Evolutionary conservation across 768 basidiomycete species (phyloP), one percentile per base, ranked within the genome.

Genomic region (Boletus rex-veris): DNA sequence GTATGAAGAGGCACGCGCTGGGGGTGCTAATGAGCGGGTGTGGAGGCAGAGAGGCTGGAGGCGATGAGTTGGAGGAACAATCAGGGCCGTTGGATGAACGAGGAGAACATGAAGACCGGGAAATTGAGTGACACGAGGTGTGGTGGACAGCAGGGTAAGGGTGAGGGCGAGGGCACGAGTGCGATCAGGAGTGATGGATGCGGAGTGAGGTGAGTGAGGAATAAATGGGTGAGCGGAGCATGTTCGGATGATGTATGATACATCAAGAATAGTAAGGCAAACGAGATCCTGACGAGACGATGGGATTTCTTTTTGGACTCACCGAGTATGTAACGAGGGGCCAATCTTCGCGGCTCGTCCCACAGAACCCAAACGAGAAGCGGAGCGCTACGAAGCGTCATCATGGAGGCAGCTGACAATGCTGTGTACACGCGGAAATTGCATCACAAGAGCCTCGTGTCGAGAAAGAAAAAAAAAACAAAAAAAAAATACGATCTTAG

Each of bases 91-190:
- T 64, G 60, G 59, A 61, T 71, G 73, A 77, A 78, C 73, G 74
- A 73, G 73, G 70, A 71, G 70, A 67, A 74, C 79, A 78, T 80
- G 79, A 75, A 78, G 68, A 66, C 66, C 64, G 67, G 67, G 62
- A 68, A 62, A 60, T 64, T 61, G 63, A 36, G n/a, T 11, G 62
- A 66, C 79, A 81, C 80, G 81, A 75, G 80, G 80, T 72, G 66
- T 66, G 65, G 73, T 70, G 69, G 57, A 60, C 66, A 62, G 68
- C 70, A 72, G 68, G 71, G 71, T 52, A 68, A 71, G 71, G 70
- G 70, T 40, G 65, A 61, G 61, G 63, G 66, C 42, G 59, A 60
- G 59, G 59, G 55, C 66, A 70, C 70, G 68, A 65, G 64, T 64
- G 47, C 57, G 69, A 66, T 64, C 64, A 54, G 57, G 54, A 54